phyloP scores from a whole-genome alignment of 257 asterid species.

The Lithospermum erythrorhizon region DNA sequence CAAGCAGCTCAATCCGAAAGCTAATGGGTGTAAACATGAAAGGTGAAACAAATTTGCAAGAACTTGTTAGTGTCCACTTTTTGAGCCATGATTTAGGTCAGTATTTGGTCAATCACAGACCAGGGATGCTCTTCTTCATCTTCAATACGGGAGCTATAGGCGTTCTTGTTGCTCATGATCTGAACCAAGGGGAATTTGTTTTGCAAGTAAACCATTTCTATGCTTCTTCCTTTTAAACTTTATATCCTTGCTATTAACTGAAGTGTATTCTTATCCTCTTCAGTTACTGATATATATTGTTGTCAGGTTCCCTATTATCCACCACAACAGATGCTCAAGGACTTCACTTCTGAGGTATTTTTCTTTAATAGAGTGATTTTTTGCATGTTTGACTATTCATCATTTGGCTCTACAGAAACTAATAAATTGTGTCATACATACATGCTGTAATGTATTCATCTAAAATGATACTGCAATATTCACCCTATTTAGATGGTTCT shows the following conservation, averaged over 20 bases:
- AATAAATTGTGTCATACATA: neutral
- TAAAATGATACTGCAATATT: neutral
- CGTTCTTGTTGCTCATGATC: constrained; percentile 91
- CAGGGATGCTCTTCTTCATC: constrained; percentile 89
- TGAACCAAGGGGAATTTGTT: constrained; percentile 83
- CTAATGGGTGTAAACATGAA: constrained; percentile 59
- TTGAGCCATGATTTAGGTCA: constrained; percentile 65
- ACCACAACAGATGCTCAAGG: constrained; percentile 80
- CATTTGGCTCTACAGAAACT: neutral
- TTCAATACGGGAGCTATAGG: constrained; percentile 80
- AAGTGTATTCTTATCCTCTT: neutral
- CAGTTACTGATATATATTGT: constrained; percentile 6
- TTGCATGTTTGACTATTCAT: neutral
- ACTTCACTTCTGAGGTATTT: constrained; percentile 57
- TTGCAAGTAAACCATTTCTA: constrained; percentile 50
- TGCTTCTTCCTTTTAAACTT: neutral
- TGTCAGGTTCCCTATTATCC: constrained; percentile 87
- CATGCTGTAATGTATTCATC: neutral
- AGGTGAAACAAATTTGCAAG: constrained; percentile 73
- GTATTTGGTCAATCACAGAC: constrained; percentile 70
- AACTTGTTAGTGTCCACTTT: constrained; percentile 85
- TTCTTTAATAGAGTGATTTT: constrained; percentile 2
- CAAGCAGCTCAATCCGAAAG: constrained; percentile 74
- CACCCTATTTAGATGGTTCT: neutral
- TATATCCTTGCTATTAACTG: neutral